Base-by-base conservation (phyloP, 2,329 filamentous ascomycete genomes). In the Cordyceps militaris region DNA sequence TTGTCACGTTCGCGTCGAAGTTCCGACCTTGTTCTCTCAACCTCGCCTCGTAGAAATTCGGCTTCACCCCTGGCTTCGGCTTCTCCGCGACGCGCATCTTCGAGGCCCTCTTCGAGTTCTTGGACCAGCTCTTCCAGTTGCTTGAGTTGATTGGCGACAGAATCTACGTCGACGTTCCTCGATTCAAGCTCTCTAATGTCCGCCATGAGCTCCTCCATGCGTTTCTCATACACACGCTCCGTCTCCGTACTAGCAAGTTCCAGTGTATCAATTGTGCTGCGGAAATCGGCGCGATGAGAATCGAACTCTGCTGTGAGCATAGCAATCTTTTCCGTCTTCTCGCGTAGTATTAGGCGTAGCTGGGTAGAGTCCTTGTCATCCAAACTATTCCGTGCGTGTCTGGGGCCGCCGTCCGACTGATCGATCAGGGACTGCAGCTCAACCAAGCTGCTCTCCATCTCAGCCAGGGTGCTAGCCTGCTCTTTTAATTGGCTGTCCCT, bases 251-350 rank as follows among this genome's bases (percentile, higher is more conserved):
- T 96, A 2, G 94, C 95, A 76, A 97, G 83, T 71, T 99, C 94
- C 52, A 99, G 79, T 0, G 93, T 96, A 73, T 99, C 94, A 61
- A 99, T 94, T 19, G 94, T 99, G 71, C 90, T 96, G 63, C 94
- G 81, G 73, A 99, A 99, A 71, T 99, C 94, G 19, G 94, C 93
- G 59, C 94, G 83, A 69, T 99, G 93, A 10, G 88, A 85, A 68
- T 99, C 94, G 66, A 99, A 99, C 69, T 99, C 94, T 9, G 89
- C 84, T 0, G 92, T 97, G 64, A 99, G 81, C 78, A 93, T 86
- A 26, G 88, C 86, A 63, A 99, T 97, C 76, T 92, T 96, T 59
- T 99, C 94, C 66, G 97, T 97, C 80, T 96, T 97, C 73, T 99
- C 94, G 24, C 90, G 83, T 56, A 99, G 74, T 65, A 96, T 74